Evolutionary conservation across 2,329 filamentous ascomycete species (phyloP), one percentile per base, ranked within the genome.

Genomic region (Clarireedia homoeocarpa): DNA sequence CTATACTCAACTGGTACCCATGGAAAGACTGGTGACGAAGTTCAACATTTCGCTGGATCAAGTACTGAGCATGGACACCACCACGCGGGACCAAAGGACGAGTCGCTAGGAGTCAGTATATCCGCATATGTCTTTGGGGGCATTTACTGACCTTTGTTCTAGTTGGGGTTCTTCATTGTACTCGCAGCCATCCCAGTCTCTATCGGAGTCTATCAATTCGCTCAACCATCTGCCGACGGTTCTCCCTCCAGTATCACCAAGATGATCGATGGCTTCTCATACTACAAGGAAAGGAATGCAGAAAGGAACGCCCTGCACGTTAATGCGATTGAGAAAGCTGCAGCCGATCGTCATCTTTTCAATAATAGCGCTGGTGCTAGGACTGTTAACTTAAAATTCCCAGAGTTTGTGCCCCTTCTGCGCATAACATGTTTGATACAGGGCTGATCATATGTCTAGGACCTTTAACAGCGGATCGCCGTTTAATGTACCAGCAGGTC

Each of bases 401-500:
- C 80, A 36, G 84, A 88, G 84, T 88, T 79, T 60, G 83, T 79
- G 53, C 42, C 52, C 27, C 48, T 50, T 12, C 12, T 40, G 15
- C 46, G 20, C 26, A 34, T 12, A n/a, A 5, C 52, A 23, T 6
- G 15, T 38, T 38, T 6, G 20, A 17, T 39, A 26, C 27, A 17
- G 12, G 24, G 44, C 24, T 39, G 39, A 36, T 42, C 36, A 17
- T 12, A 27, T 7, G 14, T 63, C 82, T 66, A 87, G 84, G 63
- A 73, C 79, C 61, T 80, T 87, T 72, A 86, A 86, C 67, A 71
- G 73, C 23, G 79, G 80, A 52, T 81, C 81, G 1, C 83, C 83
- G 15, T 83, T 75, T 71, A 88, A 88, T 66, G 78, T 86, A 55
- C 72, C 77, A 34, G 81, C 84, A 45, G 84, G 84, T 51, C 79